Conservation (phyloP, 2,329 filamentous ascomycete genomes). For the Davidsoniella eucalypti region DNA sequence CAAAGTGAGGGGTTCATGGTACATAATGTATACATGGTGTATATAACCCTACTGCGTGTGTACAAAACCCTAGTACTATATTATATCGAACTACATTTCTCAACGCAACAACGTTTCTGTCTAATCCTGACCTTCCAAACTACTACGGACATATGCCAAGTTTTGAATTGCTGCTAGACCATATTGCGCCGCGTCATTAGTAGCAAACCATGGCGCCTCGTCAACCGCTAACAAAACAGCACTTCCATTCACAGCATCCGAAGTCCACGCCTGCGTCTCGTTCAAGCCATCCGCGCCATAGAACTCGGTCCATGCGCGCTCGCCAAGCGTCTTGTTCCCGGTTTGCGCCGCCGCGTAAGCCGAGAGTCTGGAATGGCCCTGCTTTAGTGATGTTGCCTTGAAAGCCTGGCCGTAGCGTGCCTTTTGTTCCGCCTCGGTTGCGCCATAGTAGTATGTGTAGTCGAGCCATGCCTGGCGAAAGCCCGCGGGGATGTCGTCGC, state of each 20-base stretch:
- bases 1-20: too few species aligned
- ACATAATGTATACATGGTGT: too few species aligned
- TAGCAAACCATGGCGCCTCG: conserved; percentile 40
- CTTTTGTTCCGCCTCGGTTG: conserved; percentile 30
- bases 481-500: conserved; percentile 26
- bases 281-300: conserved; percentile 30
- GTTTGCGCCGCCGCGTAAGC: conserved; percentile 32
- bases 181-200: conserved; percentile 40
- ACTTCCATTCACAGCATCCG: conserved; percentile 26
- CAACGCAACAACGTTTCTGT: too few species aligned
- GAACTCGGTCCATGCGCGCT: conserved; percentile 38
- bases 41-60: too few species aligned
- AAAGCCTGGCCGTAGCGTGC: conserved; percentile 35
- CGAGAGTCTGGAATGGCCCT: conserved; percentile 42
- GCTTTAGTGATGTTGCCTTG: conserved; percentile 29
- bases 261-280: conserved; percentile 21
- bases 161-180: conserved; percentile 41
- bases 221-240: conserved; percentile 30
- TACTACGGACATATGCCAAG: conserved; percentile 25
- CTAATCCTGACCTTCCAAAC: too few species aligned
- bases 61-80: too few species aligned
- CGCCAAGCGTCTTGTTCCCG: conserved; percentile 30
- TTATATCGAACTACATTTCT: too few species aligned
- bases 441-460: conserved; percentile 42
- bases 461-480: conserved; percentile 41